phyloP scores from a whole-genome alignment of 371 early-diverging fungal genomes.

The Basidiobolus meristosporus region DNA sequence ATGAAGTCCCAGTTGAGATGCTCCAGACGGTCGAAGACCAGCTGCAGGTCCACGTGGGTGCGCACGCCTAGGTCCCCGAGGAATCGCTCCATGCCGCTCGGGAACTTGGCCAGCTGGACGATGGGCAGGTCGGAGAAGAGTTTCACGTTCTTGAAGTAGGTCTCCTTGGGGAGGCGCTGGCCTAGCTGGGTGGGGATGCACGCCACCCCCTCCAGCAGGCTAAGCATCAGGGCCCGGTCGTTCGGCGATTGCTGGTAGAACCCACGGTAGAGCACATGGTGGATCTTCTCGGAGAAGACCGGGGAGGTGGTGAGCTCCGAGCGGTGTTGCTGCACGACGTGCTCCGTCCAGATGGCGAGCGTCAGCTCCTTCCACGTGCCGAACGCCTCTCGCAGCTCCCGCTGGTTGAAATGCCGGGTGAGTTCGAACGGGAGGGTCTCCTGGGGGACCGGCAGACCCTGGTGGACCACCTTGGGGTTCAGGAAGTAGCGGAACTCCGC shows the following conservation, averaged over 20 bases:
- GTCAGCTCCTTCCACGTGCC: slow-evolving; percentile 36
- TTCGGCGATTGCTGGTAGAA: slow-evolving; percentile 18
- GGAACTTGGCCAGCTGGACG: slow-evolving; percentile 26
- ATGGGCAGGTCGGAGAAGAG: slow-evolving; percentile 70
- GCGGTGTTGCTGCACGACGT: slow-evolving; percentile 13
- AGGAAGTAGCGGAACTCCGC: slow-evolving; percentile 21
- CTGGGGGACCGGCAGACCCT: slow-evolving; percentile 35
- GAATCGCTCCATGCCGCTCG: slow-evolving; percentile 30
- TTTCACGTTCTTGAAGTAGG: slow-evolving; percentile 63
- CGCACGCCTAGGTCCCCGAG: slow-evolving; percentile 58
- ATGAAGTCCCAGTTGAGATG: slow-evolving; percentile 72
- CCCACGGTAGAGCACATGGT: slow-evolving; percentile 28
- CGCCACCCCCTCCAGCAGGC: slow-evolving; percentile 16
- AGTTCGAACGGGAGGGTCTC: slow-evolving; percentile 38
- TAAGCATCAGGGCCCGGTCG: no score
- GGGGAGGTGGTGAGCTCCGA: slow-evolving; percentile 25
- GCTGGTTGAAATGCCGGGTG: slow-evolving; percentile 27
- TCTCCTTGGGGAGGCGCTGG: slow-evolving; percentile 37
- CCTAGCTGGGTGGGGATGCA: slow-evolving; percentile 64
- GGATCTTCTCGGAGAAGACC: slow-evolving; percentile 39
- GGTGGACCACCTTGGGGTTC: slow-evolving; percentile 35
- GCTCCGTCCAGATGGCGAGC: slow-evolving; percentile 37
- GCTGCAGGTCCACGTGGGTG: slow-evolving; percentile 72
- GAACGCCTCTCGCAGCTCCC: slow-evolving; percentile 28
- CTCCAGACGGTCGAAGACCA: slow-evolving; percentile 58